Conservation (phyloP, 306 rosid genomes). For the Castanea sativa region DNA sequence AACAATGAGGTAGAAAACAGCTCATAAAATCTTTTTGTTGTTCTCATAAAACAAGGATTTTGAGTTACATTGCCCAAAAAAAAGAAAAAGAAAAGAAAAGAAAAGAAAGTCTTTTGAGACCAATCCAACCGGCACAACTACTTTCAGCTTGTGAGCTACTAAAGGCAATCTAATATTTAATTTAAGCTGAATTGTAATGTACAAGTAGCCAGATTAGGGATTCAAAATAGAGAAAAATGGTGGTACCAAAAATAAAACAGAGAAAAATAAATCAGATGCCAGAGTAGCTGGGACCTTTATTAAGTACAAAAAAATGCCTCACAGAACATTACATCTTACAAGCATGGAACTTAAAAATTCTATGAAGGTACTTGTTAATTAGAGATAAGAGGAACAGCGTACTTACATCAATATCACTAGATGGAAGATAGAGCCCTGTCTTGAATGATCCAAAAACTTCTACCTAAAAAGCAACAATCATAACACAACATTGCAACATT, state of each 20-base stretch:
- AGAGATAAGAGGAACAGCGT: not conserved
- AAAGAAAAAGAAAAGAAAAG: no score
- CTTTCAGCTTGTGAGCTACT: not conserved
- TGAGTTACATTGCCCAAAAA: no score
- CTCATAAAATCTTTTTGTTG: no score
- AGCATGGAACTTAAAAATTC: not conserved
- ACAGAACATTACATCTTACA: not conserved
- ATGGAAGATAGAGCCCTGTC: constrained; percentile 95
- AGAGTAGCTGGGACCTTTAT: not conserved
- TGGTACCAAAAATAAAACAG: no score
- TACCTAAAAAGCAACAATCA: constrained; percentile 51
- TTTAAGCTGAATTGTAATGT: not conserved
- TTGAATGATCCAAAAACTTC: constrained; percentile 93
- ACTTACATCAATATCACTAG: constrained; percentile 92
- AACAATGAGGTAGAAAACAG: no score
- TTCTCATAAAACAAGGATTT: no score
- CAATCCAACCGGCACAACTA: not conserved
- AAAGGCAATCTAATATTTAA: not conserved
- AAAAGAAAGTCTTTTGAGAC: no score
- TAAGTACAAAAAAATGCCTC: not conserved
- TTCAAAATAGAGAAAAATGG: not conserved
- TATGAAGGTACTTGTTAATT: not conserved
- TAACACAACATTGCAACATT: not conserved
- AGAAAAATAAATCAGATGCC: not conserved
- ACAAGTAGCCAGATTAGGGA: not conserved